These are phyloP conservation scores for Mucor mucedo DNA, from an alignment of 371 early-diverging fungal genomes.

Conservation along the genomic window DNA sequence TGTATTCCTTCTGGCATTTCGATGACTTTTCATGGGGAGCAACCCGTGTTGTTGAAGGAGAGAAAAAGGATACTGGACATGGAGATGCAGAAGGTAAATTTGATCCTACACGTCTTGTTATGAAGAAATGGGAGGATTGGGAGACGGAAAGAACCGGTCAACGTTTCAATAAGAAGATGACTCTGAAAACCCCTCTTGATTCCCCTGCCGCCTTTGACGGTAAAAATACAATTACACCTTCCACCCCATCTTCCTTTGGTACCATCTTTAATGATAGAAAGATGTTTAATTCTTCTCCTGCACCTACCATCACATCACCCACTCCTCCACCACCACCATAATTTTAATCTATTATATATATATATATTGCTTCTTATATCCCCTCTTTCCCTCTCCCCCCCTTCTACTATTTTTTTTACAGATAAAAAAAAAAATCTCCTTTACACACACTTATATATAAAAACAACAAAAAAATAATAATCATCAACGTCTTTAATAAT, in stretches of 20 bases:
- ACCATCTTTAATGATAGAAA: constrained; percentile 55
- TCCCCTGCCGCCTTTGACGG: constrained; percentile 36
- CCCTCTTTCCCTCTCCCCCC: constrained; percentile 3
- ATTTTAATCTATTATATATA: constrained; percentile 4
- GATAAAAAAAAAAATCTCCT: background rate
- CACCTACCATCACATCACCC: constrained; percentile 11
- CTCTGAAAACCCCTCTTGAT: constrained; percentile 33
- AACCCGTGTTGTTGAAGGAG: constrained; percentile 72
- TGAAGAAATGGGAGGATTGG: constrained; percentile 79
- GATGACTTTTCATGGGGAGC: constrained; percentile 93
- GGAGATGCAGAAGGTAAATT: constrained; percentile 70
- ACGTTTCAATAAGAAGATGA: constrained; percentile 37
- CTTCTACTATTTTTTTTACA: background rate
- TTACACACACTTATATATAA: background rate
- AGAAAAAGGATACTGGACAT: constrained; percentile 67
- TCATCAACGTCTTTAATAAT: background rate
- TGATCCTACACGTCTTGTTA: constrained; percentile 67
- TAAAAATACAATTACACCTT: constrained; percentile 33
- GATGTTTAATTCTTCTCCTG: constrained; percentile 50
- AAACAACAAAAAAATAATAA: constrained; percentile 1
- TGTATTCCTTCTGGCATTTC: constrained; percentile 94
- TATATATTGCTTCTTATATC: background rate
- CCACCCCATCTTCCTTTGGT: constrained; percentile 41
- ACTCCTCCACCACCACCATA: constrained; percentile 4
- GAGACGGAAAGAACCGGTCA: constrained; percentile 67